These are phyloP conservation scores for Beauveria sp. DNA, from an alignment of 2,329 filamentous ascomycete genomes.

Conservation along the genomic window DNA sequence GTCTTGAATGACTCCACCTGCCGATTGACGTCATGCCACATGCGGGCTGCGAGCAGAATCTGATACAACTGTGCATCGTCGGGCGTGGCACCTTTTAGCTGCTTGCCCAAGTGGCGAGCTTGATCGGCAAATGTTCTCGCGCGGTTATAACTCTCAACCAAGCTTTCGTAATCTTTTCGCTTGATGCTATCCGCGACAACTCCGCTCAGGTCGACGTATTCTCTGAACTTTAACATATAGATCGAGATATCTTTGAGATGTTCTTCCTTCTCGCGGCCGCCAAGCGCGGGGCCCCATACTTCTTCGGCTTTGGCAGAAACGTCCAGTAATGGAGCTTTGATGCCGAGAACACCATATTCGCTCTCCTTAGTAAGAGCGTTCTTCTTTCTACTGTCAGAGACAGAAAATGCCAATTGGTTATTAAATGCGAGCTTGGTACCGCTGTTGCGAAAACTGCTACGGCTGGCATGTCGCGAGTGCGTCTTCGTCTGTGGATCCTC, in stretches of 20 bases:
- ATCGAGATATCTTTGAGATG: slow-evolving; percentile 70
- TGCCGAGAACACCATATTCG: slow-evolving; percentile 80
- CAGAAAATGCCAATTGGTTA: slow-evolving; percentile 30
- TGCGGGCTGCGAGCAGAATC: slow-evolving; percentile 78
- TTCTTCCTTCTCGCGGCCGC: slow-evolving; percentile 85
- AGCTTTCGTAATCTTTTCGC: slow-evolving; percentile 78
- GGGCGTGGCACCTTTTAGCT: slow-evolving; percentile 47
- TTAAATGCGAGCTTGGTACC: slow-evolving; percentile 27
- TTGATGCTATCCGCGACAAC: slow-evolving; percentile 78
- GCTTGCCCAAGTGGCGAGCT: slow-evolving; percentile 60
- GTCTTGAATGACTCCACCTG: slow-evolving; percentile 84
- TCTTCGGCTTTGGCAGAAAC: slow-evolving; percentile 93
- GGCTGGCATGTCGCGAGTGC: slow-evolving; percentile 62
- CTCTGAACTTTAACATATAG: slow-evolving; percentile 70
- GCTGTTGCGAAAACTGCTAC: slow-evolving; percentile 55
- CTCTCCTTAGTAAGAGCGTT: slow-evolving; percentile 90
- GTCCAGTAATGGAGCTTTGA: slow-evolving; percentile 81
- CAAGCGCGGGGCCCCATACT: slow-evolving; percentile 90
- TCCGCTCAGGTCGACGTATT: slow-evolving; percentile 73
- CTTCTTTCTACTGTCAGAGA: slow-evolving; percentile 61
- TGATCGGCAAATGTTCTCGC: slow-evolving; percentile 79
- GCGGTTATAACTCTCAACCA: slow-evolving; percentile 79
- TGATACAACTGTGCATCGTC: slow-evolving; percentile 77
- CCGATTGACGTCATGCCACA: slow-evolving; percentile 91
- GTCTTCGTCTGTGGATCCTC: slow-evolving; percentile 39